These are phyloP conservation scores for Chlamydomonas asymmetrica DNA, from an alignment of 139 green algal genomes.

Conservation along the genomic window DNA sequence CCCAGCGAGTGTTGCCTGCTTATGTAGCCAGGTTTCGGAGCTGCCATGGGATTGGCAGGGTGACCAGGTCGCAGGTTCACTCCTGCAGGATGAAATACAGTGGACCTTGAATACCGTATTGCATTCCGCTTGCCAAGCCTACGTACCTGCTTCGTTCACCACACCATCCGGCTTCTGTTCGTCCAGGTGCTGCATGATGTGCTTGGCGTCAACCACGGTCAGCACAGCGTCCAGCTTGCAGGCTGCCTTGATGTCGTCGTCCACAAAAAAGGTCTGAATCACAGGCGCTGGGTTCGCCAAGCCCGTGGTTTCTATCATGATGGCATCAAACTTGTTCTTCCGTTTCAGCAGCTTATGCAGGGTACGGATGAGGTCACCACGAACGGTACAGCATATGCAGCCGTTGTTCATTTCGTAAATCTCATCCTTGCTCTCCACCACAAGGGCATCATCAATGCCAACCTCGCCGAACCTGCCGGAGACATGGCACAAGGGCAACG, in stretches of 20 bases:
- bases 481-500: neutral
- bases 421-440: conserved; percentile 74
- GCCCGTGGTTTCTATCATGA: conserved; percentile 92
- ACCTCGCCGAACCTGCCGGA: conserved; percentile 51
- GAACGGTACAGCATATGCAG: conserved; percentile 65
- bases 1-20: too few relatives aligned
- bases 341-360: conserved; percentile 79
- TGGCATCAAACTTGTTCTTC: conserved; percentile 75
- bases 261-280: conserved; percentile 88
- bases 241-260: conserved; percentile 65
- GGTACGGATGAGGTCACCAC: conserved; percentile 85
- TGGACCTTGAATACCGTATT: neutral
- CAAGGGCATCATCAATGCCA: conserved; percentile 81
- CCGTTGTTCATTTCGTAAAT: conserved; percentile 83
- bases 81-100: too few relatives aligned
- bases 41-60: too few relatives aligned
- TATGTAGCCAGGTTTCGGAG: too few relatives aligned
- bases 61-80: too few relatives aligned
- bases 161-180: conserved; percentile 81
- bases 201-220: conserved; percentile 82
- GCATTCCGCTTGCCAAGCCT: neutral
- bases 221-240: conserved; percentile 67
- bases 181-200: conserved; percentile 79
- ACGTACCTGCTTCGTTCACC: conserved; percentile 79
- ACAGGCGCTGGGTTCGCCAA: conserved; percentile 90